Conservation (phyloP, 2,329 filamentous ascomycete species). For the Aspergillus floridensis region DNA sequence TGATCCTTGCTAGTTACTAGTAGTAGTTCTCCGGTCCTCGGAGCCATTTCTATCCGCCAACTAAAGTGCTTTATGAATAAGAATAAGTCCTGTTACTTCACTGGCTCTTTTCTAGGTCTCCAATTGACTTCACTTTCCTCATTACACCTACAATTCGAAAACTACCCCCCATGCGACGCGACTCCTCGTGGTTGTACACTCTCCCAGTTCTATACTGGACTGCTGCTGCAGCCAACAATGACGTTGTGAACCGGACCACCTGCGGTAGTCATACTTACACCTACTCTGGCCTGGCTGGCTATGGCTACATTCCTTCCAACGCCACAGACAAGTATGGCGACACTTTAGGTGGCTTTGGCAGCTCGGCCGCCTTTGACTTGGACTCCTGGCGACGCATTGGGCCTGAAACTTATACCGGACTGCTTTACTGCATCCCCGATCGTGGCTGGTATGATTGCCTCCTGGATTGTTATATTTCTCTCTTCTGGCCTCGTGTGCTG, state of each 20-base stretch:
- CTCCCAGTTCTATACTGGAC: constrained; percentile 17
- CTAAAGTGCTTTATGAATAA: too few relatives aligned
- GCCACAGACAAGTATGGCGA: constrained; percentile 66
- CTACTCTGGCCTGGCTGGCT: constrained; percentile 67
- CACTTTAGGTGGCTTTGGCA: constrained; percentile 66
- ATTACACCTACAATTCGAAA: too few relatives aligned
- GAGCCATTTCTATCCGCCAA: too few relatives aligned
- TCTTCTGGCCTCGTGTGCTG: not conserved
- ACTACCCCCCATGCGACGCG: too few relatives aligned
- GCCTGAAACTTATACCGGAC: constrained; percentile 57
- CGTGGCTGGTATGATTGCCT: constrained; percentile 57
- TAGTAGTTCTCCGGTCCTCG: too few relatives aligned
- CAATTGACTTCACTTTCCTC: too few relatives aligned
- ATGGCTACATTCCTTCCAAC: constrained; percentile 59
- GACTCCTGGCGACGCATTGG: constrained; percentile 56
- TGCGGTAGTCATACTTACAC: constrained; percentile 62
- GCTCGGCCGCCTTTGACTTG: constrained; percentile 61
- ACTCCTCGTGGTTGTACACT: too few relatives aligned
- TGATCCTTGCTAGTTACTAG: too few relatives aligned
- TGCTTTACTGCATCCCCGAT: constrained; percentile 64
- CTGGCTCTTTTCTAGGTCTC: too few relatives aligned
- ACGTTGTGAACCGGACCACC: constrained; percentile 47
- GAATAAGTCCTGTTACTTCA: too few relatives aligned
- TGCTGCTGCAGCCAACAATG: constrained; percentile 14
- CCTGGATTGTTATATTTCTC: not conserved